Base-by-base conservation (phyloP, 1,139 yeast species). In the Kodamaea anthophila region DNA sequence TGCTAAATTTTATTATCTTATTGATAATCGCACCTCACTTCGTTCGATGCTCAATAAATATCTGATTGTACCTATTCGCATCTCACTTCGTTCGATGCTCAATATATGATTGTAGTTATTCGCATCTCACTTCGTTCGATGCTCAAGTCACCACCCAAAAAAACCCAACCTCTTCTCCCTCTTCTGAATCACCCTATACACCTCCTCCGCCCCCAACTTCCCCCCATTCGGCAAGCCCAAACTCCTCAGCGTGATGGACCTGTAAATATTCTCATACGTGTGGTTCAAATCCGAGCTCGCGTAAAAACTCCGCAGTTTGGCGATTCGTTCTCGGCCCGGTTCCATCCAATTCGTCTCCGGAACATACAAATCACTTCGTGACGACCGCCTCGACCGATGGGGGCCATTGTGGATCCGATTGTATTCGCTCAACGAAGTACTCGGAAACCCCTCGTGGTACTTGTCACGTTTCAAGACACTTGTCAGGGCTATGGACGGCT, bases 321-420 rank as follows among this genome's bases (percentile, higher is more conserved):
- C 30, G 10, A 33, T 33, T 3, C 34, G 28, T 13, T 18, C n/a
- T 22, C 13, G 26, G 21, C 28, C 27, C 33, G 33, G 67, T 31
- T 65, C 70, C 69, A 64, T 63, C 71, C 72, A 65, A 33, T 61
- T 64, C 25, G 60, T 54, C 27, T 58, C 69, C 2, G 65, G 49
- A 2, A 56, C 49, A 41, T 65, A 63, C 31, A 65, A 46, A 18
- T 65, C 72, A 42, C 70, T 63, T 26, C 55, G 46, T 4, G 71
- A 62, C 1, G 71, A 64, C 31, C 63, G 43, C 15, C 68, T 41
- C 8, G 66, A 60, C 16, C 11, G 18, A 9, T 23, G 27, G 16
- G 15, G 13, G 19, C 23, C 30, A 28, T 51, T 53, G 26, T 54
- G 57, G 8, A 41, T 36, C 22, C 55, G 43, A 34, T 60, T 58